Evolutionary conservation across 2,329 filamentous ascomycete genomes (phyloP).

Genomic region (Aphanoascus verrucosus): DNA sequence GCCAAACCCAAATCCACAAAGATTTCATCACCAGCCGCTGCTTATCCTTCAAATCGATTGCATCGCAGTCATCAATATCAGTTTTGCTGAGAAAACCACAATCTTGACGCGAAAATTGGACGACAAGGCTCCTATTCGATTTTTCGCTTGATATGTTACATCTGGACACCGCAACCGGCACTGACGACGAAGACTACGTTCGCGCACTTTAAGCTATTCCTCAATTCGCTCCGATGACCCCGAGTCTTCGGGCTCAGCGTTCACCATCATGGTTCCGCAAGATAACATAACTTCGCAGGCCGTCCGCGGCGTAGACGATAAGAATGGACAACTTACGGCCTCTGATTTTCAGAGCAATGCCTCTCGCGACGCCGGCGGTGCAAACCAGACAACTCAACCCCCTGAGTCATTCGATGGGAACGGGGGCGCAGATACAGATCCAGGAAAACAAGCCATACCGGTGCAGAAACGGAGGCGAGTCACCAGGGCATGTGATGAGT

Average conservation of each 20-base stretch:
- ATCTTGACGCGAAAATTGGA: background rate
- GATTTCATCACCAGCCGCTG: slow-evolving; percentile 3
- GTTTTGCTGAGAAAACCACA: background rate
- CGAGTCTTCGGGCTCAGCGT: background rate
- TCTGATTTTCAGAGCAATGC: background rate
- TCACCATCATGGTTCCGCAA: slow-evolving; percentile 12
- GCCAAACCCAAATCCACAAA: slow-evolving; percentile 5
- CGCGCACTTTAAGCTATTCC: background rate
- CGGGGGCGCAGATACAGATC: slow-evolving; percentile 21
- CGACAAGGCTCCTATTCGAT: background rate
- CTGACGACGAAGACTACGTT: slow-evolving; percentile 16
- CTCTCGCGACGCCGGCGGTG: background rate
- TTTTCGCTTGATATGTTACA: slow-evolving; percentile 15
- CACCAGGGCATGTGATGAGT: slow-evolving; percentile 72
- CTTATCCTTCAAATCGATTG: background rate
- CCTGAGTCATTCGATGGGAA: slow-evolving; percentile 8
- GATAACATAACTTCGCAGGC: slow-evolving; percentile 6
- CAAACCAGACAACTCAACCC: background rate
- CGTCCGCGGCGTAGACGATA: background rate
- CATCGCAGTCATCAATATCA: background rate
- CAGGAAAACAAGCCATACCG: slow-evolving; percentile 35
- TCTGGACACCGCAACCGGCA: slow-evolving; percentile 11
- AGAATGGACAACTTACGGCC: slow-evolving; percentile 1
- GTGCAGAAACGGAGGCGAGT: slow-evolving; percentile 68
- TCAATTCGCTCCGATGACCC: slow-evolving; percentile 13